Conservation (phyloP, 345 rosid genomes). For the Turritis glabra region DNA sequence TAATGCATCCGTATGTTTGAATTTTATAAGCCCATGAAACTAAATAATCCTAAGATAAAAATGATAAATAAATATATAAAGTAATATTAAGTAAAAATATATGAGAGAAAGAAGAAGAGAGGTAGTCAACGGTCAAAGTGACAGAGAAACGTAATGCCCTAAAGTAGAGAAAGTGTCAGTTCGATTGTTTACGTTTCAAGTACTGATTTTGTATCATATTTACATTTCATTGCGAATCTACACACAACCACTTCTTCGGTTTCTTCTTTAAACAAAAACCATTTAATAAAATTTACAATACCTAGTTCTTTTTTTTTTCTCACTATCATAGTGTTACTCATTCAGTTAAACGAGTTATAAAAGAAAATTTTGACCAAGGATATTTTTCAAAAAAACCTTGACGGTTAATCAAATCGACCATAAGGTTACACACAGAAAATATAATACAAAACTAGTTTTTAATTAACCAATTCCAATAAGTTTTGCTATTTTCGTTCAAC, state of each 20-base stretch:
- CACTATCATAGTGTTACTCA: too few species aligned
- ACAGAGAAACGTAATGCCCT: conserved; percentile 39
- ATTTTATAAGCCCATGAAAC: neutral
- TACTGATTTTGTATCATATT: conserved; percentile 9
- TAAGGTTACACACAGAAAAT: too few species aligned
- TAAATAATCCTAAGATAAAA: neutral
- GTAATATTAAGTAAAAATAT: neutral
- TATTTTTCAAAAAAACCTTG: too few species aligned
- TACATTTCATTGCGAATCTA: conserved; percentile 12
- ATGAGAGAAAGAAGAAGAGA: neutral
- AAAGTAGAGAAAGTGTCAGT: conserved; percentile 38
- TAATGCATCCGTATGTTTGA: neutral
- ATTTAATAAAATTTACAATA: too few species aligned
- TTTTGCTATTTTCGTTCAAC: too few species aligned
- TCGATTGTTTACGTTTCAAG: conserved; percentile 22
- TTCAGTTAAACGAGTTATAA: too few species aligned
- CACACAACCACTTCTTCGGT: conserved; percentile 28
- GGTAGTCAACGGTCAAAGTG: conserved; percentile 44
- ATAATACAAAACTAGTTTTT: too few species aligned
- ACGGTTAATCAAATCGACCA: too few species aligned
- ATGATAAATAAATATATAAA: neutral
- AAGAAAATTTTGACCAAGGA: too few species aligned
- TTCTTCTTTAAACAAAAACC: conserved; percentile 13
- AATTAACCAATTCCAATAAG: too few species aligned
- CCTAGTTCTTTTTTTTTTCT: too few species aligned